These are phyloP conservation scores for Alliaria petiolata DNA, from an alignment of 345 rosid species.

Conservation along the genomic window DNA sequence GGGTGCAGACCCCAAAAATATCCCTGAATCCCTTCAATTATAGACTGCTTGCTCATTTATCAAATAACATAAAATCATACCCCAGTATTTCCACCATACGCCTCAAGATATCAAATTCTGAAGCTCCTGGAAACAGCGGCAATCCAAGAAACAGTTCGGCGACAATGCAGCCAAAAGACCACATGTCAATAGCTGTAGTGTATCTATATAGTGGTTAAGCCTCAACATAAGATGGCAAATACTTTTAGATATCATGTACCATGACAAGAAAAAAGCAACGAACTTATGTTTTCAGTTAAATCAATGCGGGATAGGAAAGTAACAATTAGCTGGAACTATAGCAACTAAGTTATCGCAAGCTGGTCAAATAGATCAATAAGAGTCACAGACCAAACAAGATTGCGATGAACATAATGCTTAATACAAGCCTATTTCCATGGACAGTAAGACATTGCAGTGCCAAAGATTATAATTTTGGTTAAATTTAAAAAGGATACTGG, in stretches of 20 bases:
- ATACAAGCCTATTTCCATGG: slow-evolving; percentile 3
- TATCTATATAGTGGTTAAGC: slow-evolving; percentile 69
- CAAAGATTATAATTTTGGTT: neutral
- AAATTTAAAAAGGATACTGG: slow-evolving; percentile 76
- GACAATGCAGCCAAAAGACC: slow-evolving; percentile 99
- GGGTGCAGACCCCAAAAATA: slow-evolving; percentile 2
- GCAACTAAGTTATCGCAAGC: neutral
- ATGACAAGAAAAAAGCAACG: neutral
- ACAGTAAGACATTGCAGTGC: slow-evolving; percentile 7
- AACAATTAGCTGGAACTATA: slow-evolving; percentile 5
- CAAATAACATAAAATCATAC: slow-evolving; percentile 41
- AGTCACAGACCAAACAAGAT: slow-evolving; percentile 14
- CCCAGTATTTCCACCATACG: slow-evolving; percentile 92
- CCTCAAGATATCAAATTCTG: slow-evolving; percentile 92
- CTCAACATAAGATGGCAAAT: slow-evolving; percentile 17
- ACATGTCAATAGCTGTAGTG: slow-evolving; percentile 96
- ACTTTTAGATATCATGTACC: slow-evolving; percentile 2
- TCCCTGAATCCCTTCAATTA: neutral
- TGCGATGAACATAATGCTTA: neutral
- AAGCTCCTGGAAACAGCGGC: slow-evolving; percentile 98
- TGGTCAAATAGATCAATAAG: neutral
- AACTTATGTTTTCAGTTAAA: neutral
- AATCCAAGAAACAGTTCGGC: slow-evolving; percentile 98
- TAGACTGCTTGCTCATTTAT: neutral
- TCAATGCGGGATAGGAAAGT: neutral